These are phyloP conservation scores for Herpetomonas samuelpessoai DNA, from an alignment of 208 protist genomes.

Conservation along the genomic window DNA sequence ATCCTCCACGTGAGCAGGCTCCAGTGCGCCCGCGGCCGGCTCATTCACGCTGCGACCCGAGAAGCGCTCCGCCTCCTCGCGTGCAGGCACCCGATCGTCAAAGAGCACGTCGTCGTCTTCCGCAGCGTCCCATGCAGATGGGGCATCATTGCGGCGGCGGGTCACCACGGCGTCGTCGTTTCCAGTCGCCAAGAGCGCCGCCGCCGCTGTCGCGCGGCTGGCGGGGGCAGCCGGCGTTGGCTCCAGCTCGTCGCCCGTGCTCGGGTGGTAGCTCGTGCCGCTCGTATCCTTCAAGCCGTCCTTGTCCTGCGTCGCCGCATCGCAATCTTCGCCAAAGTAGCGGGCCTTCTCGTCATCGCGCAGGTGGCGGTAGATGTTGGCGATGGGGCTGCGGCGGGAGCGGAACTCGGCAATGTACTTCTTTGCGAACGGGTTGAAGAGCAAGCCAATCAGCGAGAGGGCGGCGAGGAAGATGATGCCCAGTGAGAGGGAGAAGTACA, in stretches of 20 bases:
- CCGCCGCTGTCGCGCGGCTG: too few species aligned
- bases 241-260: not conserved
- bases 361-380: slow-evolving; percentile 47
- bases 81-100: slow-evolving; percentile 23
- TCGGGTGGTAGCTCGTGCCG: not conserved
- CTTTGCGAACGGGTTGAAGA: slow-evolving; percentile 59
- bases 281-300: not conserved
- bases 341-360: not conserved
- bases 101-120: slow-evolving; percentile 24
- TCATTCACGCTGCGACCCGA: not conserved
- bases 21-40: not conserved
- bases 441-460: slow-evolving; percentile 39
- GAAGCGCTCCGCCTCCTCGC: slow-evolving; percentile 9
- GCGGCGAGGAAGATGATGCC: slow-evolving; percentile 53
- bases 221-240: too few species aligned
- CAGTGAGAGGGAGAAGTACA: slow-evolving; percentile 77
- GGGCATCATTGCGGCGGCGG: too few species aligned
- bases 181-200: not conserved
- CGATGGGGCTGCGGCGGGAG: slow-evolving; percentile 35
- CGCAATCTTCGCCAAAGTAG: not conserved
- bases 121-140: too few species aligned
- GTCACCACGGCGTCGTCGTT: not conserved
- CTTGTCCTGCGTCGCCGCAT: not conserved
- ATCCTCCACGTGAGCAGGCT: slow-evolving; percentile 3
- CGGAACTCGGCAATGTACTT: slow-evolving; percentile 76